Evolutionary conservation across 495 filamentous ascomycete species (phyloP).

Genomic region (Pseudevernia furfuracea): DNA sequence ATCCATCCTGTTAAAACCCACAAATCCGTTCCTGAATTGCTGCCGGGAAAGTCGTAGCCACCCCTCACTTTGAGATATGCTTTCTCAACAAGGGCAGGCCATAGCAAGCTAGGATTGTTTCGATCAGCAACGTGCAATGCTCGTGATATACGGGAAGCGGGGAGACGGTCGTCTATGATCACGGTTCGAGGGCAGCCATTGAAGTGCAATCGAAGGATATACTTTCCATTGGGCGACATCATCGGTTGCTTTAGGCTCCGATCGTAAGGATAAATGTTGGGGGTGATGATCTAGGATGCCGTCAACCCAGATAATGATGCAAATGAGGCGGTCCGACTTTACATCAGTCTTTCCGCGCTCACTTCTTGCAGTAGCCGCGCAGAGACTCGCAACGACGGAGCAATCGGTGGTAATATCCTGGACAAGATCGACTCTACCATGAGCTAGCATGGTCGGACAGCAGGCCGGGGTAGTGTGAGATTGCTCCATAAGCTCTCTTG

Average conservation of each 20-base stretch:
- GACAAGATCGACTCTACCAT: conserved; percentile 63
- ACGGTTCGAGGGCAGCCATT: conserved; percentile 89
- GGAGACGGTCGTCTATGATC: conserved; percentile 84
- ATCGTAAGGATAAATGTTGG: conserved; percentile 68
- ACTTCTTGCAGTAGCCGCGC: conserved; percentile 63
- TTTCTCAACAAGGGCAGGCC: conserved; percentile 94
- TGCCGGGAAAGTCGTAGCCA: conserved; percentile 97
- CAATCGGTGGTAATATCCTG: conserved; percentile 94
- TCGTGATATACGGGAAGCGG: conserved; percentile 61
- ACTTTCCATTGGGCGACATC: conserved; percentile 73
- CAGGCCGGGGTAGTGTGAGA: neutral
- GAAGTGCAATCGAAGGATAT: conserved; percentile 86
- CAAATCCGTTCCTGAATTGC: conserved; percentile 91
- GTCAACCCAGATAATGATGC: conserved; percentile 2
- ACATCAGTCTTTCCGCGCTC: conserved; percentile 56
- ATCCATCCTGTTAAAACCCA: conserved; percentile 92
- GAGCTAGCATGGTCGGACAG: conserved; percentile 46
- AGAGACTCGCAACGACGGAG: conserved; percentile 93
- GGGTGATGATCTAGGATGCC: conserved; percentile 55
- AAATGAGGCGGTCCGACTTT: conserved; percentile 15
- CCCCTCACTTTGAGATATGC: conserved; percentile 95
- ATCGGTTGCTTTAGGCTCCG: conserved; percentile 43
- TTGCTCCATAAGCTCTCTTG: conserved; percentile 45
- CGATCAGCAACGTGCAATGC: conserved; percentile 84
- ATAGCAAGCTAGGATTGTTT: conserved; percentile 65